phyloP scores from a whole-genome alignment of 345 rosid species.

The Raphanus raphanistrum region DNA sequence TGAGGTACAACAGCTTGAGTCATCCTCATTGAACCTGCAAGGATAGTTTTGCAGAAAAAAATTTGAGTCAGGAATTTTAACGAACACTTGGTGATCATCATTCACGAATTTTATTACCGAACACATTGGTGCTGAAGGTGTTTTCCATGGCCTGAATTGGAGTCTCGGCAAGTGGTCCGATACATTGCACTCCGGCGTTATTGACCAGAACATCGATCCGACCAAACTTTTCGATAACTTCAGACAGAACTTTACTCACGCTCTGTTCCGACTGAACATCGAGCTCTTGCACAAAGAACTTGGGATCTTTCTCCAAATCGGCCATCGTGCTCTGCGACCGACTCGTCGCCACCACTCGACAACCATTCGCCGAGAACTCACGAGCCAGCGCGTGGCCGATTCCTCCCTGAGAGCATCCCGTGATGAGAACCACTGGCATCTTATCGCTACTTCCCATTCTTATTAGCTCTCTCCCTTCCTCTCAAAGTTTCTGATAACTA shows the following conservation, averaged over 20 bases:
- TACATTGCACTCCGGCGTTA: conserved; percentile 82
- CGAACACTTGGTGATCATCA: conserved; percentile 35
- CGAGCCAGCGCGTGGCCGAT: conserved; percentile 84
- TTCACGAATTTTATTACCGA: conserved; percentile 43
- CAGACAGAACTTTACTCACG: conserved; percentile 49
- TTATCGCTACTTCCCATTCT: conserved; percentile 45
- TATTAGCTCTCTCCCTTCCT: neutral
- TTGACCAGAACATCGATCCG: conserved; percentile 76
- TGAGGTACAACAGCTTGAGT: conserved; percentile 84
- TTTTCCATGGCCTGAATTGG: conserved; percentile 61
- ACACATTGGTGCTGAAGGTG: conserved; percentile 78
- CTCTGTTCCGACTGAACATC: conserved; percentile 77
- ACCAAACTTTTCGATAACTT: conserved; percentile 62
- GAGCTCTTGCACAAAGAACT: conserved; percentile 68
- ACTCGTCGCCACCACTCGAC: conserved; percentile 78
- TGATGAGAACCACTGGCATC: conserved; percentile 67
- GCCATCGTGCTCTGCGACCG: conserved; percentile 65
- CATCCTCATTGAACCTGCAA: conserved; percentile 75
- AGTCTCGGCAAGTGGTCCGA: conserved; percentile 81
- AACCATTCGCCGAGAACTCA: conserved; percentile 67
- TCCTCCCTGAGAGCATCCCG: conserved; percentile 89
- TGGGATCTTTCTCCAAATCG: conserved; percentile 60
- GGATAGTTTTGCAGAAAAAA: neutral
- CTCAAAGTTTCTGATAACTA: conserved; percentile 1
- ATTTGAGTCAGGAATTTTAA: conserved; percentile 16